A percentile compares a stretch with the other conserved stretches of the same genome.
These are phyloP conservation scores for Neofusicoccum parvum DNA, from an alignment of 2,329 filamentous ascomycete species.

Conservation along the genomic window DNA sequence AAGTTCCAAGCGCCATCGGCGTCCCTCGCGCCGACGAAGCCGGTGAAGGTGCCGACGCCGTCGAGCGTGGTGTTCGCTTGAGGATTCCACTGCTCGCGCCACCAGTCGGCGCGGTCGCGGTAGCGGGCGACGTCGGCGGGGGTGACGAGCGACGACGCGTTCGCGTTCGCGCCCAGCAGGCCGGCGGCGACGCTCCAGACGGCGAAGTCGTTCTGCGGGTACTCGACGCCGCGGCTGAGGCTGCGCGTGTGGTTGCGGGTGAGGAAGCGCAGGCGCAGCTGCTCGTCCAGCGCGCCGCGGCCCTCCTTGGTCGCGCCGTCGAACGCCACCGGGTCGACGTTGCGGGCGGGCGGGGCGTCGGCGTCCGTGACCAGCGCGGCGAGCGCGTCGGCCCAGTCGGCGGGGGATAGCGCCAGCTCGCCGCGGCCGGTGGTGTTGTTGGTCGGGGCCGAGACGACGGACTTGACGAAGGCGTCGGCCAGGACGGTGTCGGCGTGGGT, in stretches of 20 bases:
- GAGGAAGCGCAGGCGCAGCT: slow-evolving; percentile 46
- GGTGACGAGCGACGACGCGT: not conserved
- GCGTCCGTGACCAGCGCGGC: slow-evolving; percentile 36
- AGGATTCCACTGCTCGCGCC: slow-evolving; percentile 47
- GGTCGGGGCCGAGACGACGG: slow-evolving; percentile 40
- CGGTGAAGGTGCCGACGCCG: slow-evolving; percentile 37
- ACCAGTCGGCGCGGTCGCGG: slow-evolving; percentile 43
- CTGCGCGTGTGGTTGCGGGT: slow-evolving; percentile 40
- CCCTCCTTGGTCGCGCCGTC: slow-evolving; percentile 45
- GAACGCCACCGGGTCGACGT: slow-evolving; percentile 30
- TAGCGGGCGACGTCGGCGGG: slow-evolving; percentile 30
- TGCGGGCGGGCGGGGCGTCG: slow-evolving; percentile 30
- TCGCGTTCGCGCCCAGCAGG: slow-evolving; percentile 8
- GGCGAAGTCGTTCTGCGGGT: slow-evolving; percentile 49
- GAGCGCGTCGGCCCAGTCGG: slow-evolving; percentile 34
- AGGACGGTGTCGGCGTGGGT: slow-evolving; percentile 73
- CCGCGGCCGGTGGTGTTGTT: slow-evolving; percentile 32
- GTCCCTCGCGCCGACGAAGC: slow-evolving; percentile 32
- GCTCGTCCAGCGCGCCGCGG: slow-evolving; percentile 46
- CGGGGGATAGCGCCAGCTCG: slow-evolving; percentile 20
- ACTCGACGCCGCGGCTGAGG: slow-evolving; percentile 40
- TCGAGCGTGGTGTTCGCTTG: slow-evolving; percentile 27
- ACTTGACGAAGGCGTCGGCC: slow-evolving; percentile 69
- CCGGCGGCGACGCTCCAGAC: slow-evolving; percentile 51
- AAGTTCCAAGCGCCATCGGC: slow-evolving; percentile 32